Base-by-base conservation (phyloP, 495 filamentous ascomycete genomes). In the Aspergillus wentii region DNA sequence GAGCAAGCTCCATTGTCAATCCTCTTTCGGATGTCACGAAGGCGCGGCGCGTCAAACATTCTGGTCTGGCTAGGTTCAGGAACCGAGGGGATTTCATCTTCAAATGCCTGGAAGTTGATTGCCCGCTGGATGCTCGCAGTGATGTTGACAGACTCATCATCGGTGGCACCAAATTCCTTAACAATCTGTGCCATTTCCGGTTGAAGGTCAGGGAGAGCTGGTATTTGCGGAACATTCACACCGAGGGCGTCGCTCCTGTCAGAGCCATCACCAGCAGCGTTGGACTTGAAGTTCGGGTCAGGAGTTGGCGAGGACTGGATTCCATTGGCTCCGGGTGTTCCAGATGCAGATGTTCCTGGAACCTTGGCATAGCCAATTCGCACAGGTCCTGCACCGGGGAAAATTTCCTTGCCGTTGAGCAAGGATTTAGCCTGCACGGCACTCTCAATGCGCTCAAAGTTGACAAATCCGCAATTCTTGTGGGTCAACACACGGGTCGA, bases 391-490 rank as follows among this genome's bases (percentile, higher is more conserved):
- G 89, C 90, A 30, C 92, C 94, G 6, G 92, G 94, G 68, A 98
- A 97, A 33, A 98, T 95, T 57, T 98, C 92, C 64, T 94, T 95
- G 44, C 89, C 89, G 51, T 96, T 95, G 57, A 94, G 81, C 53
- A 80, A 70, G 14, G 78, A 79, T 54, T 86, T 94, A 4, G 92
- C 94, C 38, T 85, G 77, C 19, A 95, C 85, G 31, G 92, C 94
- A 53, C 86, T 94, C 21, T 95, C 86, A 17, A 89, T 59, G 46
- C 76, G 79, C 64, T 96, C 87, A 49, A 95, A 98, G 61, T 98
- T 98, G 56, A 98, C 89, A 51, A 98, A 98, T 5, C 92, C 92
- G 59, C 92, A 98, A 55, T 94, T 97, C 77, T 98, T 98, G 70
- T 98, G 92, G 9, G 92, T 95, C 45, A 98, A 71, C 10, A 98